Percentiles rank a stretch among this genome's conserved stretches.
phyloP scores from a whole-genome alignment of 2,329 filamentous ascomycete genomes.

The Verticillium dahliae region DNA sequence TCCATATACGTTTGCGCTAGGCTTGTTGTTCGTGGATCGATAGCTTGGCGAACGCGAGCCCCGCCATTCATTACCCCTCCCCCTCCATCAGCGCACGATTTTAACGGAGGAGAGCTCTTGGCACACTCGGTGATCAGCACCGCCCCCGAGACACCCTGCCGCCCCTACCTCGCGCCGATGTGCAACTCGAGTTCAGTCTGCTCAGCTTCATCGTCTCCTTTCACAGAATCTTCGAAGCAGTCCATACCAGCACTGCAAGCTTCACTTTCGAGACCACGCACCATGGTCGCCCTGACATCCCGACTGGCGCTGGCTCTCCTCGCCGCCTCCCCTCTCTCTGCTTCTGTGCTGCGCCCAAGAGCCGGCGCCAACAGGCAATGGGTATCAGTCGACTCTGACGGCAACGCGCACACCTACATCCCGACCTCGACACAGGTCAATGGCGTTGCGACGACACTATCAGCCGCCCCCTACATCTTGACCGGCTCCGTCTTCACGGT shows the following conservation, averaged over 20 bases:
- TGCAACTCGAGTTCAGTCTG: neutral
- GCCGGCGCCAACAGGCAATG: constrained; percentile 14
- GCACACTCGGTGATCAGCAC: neutral
- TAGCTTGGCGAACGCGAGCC: neutral
- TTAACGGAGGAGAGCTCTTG: neutral
- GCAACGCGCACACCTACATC: constrained; percentile 19
- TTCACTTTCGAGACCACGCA: neutral
- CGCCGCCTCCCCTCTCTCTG: constrained; percentile 2
- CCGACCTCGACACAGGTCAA: constrained; percentile 17
- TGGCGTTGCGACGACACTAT: constrained; percentile 19
- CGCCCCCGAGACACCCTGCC: neutral
- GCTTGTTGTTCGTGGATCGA: neutral
- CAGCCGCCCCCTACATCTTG: constrained; percentile 19
- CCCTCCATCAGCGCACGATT: neutral
- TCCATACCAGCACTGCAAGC: neutral
- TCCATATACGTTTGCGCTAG: neutral
- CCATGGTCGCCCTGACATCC: neutral
- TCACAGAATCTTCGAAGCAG: no score
- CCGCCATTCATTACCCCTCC: neutral
- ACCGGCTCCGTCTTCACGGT: constrained; percentile 22
- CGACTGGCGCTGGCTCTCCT: constrained; percentile 1
- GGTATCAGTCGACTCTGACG: constrained; percentile 23
- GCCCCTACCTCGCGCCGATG: neutral
- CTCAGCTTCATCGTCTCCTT: neutral
- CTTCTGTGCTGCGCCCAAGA: constrained; percentile 5